phyloP scores from a whole-genome alignment of 148 eudicot genomes.

The Chenopodium album region DNA sequence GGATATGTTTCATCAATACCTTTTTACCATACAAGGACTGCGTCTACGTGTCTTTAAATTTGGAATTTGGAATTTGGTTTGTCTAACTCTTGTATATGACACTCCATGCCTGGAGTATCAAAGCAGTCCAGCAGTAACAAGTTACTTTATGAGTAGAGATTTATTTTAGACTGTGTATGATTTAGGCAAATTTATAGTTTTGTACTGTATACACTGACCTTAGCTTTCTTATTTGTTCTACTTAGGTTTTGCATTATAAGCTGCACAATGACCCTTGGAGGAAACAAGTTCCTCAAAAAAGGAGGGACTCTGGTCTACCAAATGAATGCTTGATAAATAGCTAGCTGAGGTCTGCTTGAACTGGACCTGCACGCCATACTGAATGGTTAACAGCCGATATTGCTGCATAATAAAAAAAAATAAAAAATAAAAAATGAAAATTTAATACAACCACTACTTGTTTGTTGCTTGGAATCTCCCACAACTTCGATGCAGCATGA shows the following conservation, averaged over 20 bases:
- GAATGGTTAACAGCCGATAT: neutral
- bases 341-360: slow-evolving; percentile 6
- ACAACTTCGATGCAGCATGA: slow-evolving; percentile 8
- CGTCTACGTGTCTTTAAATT: neutral
- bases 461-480: neutral
- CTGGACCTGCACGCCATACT: neutral
- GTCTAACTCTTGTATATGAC: neutral
- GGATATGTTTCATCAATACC: neutral
- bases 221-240: slow-evolving; percentile 3
- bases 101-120: neutral
- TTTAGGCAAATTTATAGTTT: neutral
- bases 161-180: slow-evolving; percentile 4
- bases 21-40: neutral
- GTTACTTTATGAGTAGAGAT: neutral
- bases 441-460: neutral
- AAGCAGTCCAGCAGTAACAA: neutral
- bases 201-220: slow-evolving; percentile 10
- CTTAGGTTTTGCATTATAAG: slow-evolving; percentile 77
- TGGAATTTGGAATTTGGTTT: neutral
- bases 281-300: slow-evolving; percentile 26
- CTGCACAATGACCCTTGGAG: slow-evolving; percentile 86
- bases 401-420: neutral
- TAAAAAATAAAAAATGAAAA: neutral
- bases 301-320: slow-evolving; percentile 53
- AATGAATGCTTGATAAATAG: slow-evolving; percentile 42